A percentile compares a stretch with the other conserved stretches of the same genome.
Evolutionary conservation across 2,329 filamentous ascomycete species (phyloP).

Genomic region (Penicillium brasilianum): DNA sequence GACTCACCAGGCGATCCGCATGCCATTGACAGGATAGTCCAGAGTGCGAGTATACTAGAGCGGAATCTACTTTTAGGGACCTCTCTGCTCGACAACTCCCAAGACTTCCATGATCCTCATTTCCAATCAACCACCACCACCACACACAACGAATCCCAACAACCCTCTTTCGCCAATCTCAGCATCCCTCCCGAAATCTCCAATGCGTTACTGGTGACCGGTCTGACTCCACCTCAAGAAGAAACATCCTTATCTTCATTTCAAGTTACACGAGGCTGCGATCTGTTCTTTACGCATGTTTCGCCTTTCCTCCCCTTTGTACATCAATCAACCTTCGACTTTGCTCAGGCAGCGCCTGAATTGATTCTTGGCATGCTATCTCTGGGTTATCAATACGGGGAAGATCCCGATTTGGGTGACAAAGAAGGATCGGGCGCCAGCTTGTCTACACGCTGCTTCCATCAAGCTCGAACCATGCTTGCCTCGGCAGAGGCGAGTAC

Average conservation of each 20-base stretch:
- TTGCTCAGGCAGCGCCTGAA: slow-evolving; percentile 26
- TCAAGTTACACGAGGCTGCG: slow-evolving; percentile 41
- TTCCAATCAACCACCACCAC: not conserved
- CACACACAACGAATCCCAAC: not conserved
- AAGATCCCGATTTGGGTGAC: slow-evolving; percentile 41
- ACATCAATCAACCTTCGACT: slow-evolving; percentile 45
- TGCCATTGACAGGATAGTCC: slow-evolving; percentile 19
- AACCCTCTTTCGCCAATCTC: not conserved
- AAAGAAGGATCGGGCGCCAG: slow-evolving; percentile 32
- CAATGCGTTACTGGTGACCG: slow-evolving; percentile 4
- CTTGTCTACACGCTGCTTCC: slow-evolving; percentile 43
- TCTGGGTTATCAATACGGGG: slow-evolving; percentile 47
- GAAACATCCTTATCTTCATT: slow-evolving; percentile 39
- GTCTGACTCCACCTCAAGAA: slow-evolving; percentile 24
- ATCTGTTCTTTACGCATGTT: slow-evolving; percentile 45
- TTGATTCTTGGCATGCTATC: slow-evolving; percentile 46
- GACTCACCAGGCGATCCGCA: slow-evolving; percentile 1
- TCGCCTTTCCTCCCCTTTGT: slow-evolving; percentile 48
- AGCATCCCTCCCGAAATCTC: slow-evolving; percentile 10
- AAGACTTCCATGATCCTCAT: not conserved
- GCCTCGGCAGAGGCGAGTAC: slow-evolving; percentile 24
- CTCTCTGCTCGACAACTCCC: slow-evolving; percentile 5
- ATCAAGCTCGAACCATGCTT: slow-evolving; percentile 37
- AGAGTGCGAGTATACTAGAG: slow-evolving; percentile 26
- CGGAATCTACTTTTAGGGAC: slow-evolving; percentile 24